phyloP scores from a whole-genome alignment of 75 land plant species.

The Selaginella moellendorffii region DNA sequence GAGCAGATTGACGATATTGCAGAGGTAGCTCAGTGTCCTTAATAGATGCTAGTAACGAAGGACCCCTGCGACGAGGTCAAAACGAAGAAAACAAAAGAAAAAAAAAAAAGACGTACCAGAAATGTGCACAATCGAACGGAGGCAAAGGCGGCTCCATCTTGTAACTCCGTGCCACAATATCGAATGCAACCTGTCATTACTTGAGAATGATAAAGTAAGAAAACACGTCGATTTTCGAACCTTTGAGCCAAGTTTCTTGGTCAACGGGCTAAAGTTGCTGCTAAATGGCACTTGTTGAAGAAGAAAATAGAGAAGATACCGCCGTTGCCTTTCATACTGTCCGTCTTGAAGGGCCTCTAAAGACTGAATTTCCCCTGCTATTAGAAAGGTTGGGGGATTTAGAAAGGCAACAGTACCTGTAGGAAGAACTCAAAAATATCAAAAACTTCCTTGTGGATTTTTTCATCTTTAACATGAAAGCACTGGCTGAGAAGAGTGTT shows the following conservation, averaged over 20 bases:
- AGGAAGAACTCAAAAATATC: constrained; percentile 84
- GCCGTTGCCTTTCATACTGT: constrained; percentile 85
- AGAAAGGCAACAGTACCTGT: constrained; percentile 36
- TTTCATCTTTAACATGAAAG: constrained; percentile 75
- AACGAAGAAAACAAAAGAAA: neutral
- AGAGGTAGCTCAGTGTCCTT: constrained; percentile 53
- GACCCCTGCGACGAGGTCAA: constrained; percentile 45
- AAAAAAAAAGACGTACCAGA: constrained; percentile 45
- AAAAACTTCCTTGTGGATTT: constrained; percentile 85
- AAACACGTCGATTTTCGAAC: constrained; percentile 22
- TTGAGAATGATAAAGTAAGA: neutral
- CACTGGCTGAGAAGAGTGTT: constrained; percentile 92
- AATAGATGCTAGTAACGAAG: constrained; percentile 53
- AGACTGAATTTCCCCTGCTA: constrained; percentile 34
- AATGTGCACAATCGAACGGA: constrained; percentile 88
- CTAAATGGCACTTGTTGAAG: constrained; percentile 85
- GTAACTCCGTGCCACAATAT: constrained; percentile 70
- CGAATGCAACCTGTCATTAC: constrained; percentile 45
- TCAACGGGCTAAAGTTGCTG: constrained; percentile 66
- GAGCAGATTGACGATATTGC: constrained; percentile 63
- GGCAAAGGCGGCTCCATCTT: constrained; percentile 86
- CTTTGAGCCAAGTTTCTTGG: constrained; percentile 71
- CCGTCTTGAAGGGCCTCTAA: constrained; percentile 94
- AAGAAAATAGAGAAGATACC: constrained; percentile 80
- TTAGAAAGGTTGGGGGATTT: neutral